phyloP scores from a whole-genome alignment of 2,329 filamentous ascomycete genomes.

The Talaromyces sp. region DNA sequence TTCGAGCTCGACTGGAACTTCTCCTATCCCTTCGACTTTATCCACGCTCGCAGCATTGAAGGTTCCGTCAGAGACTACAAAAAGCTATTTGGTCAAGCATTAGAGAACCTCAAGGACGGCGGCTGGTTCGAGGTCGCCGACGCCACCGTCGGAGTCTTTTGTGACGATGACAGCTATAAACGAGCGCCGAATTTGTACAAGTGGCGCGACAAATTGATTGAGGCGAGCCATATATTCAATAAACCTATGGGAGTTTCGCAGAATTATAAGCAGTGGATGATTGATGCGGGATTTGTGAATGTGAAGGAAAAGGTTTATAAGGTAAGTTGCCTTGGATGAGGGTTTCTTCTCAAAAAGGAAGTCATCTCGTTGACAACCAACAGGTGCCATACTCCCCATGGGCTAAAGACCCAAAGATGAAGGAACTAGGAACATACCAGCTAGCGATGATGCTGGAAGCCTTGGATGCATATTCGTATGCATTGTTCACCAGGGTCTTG shows the following conservation, averaged over 20 bases:
- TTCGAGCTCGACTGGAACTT: slow-evolving; percentile 30
- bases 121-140: slow-evolving; percentile 30
- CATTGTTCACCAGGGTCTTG: slow-evolving; percentile 28
- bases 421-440: slow-evolving; percentile 43
- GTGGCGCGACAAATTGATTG: slow-evolving; percentile 3
- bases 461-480: slow-evolving; percentile 24
- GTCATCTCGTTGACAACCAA: neutral
- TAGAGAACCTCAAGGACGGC: slow-evolving; percentile 26
- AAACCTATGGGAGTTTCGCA: slow-evolving; percentile 7
- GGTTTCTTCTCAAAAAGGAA: neutral
- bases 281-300: slow-evolving; percentile 13
- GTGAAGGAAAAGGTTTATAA: slow-evolving; percentile 13
- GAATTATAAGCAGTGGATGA: slow-evolving; percentile 10
- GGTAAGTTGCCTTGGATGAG: slow-evolving; percentile 27
- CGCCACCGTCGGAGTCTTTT: slow-evolving; percentile 20
- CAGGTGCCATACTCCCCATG: slow-evolving; percentile 32
- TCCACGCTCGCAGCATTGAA: slow-evolving; percentile 27
- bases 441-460: slow-evolving; percentile 21
- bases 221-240: slow-evolving; percentile 6
- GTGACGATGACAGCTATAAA: slow-evolving; percentile 5
- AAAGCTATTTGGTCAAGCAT: slow-evolving; percentile 24
- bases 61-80: slow-evolving; percentile 29
- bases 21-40: slow-evolving; percentile 25
- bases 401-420: slow-evolving; percentile 47
- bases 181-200: neutral